Conservation (phyloP, 129 eudicot genomes). For the Flaveria brownii region DNA sequence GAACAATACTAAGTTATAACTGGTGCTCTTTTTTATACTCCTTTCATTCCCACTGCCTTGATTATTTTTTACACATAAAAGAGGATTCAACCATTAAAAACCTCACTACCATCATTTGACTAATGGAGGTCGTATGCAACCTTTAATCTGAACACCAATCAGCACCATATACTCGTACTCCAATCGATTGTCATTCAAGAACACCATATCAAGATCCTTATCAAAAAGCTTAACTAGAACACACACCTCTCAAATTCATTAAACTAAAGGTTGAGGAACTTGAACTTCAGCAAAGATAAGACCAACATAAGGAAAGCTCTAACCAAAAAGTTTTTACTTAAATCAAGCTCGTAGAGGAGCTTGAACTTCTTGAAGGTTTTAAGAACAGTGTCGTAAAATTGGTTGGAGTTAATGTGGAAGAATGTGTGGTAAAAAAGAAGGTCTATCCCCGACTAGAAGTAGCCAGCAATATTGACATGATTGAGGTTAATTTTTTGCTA, state of each 20-base stretch:
- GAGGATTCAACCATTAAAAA: too few species aligned
- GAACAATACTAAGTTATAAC: too few species aligned
- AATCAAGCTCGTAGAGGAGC: conserved; percentile 54
- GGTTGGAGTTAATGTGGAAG: conserved; percentile 71
- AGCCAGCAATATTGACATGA: conserved; percentile 60
- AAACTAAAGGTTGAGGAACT: conserved; percentile 58
- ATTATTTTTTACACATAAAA: too few species aligned
- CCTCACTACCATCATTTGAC: too few species aligned
- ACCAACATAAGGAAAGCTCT: conserved; percentile 62
- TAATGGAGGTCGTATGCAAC: too few species aligned
- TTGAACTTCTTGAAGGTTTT: conserved; percentile 34
- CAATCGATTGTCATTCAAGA: too few species aligned
- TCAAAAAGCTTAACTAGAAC: conserved; percentile 28
- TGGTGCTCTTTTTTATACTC: too few species aligned
- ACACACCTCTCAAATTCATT: conserved; percentile 56
- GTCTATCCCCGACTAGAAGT: conserved; percentile 52
- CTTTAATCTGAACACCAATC: too few species aligned
- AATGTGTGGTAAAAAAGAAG: conserved; percentile 57
- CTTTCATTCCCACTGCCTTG: too few species aligned
- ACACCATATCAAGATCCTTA: too few species aligned
- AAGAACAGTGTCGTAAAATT: conserved; percentile 56
- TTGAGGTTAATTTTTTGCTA: conserved; percentile 77
- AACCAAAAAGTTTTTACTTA: conserved; percentile 61
- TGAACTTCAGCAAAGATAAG: conserved; percentile 43
- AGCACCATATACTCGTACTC: too few species aligned